Conservation (phyloP, 768 basidiomycete genomes). For the Auricularia sp. region DNA sequence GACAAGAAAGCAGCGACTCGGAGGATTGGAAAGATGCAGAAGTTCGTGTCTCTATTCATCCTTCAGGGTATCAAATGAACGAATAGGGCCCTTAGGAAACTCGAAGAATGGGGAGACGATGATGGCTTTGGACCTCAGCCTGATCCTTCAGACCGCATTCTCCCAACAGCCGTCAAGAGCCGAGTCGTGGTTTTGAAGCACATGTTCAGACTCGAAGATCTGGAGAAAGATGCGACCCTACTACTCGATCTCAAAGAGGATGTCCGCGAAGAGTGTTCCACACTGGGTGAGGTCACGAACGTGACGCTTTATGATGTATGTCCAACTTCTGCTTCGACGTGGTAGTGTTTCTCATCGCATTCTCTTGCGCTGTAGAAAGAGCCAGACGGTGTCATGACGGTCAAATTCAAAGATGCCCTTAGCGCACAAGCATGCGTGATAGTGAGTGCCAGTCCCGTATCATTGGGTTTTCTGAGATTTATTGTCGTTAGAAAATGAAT, state of each 20-base stretch:
- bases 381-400: slow-evolving; percentile 86
- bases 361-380: slow-evolving; percentile 83
- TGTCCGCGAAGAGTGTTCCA: slow-evolving; percentile 85
- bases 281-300: slow-evolving; percentile 89
- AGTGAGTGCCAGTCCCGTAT: slow-evolving; percentile 33
- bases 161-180: slow-evolving; percentile 31
- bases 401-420: slow-evolving; percentile 86
- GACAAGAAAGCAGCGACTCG: slow-evolving; percentile 70
- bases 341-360: not conserved
- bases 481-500: slow-evolving; percentile 86
- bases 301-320: slow-evolving; percentile 90
- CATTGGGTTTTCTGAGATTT: not conserved
- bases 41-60: slow-evolving; percentile 34
- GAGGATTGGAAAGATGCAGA: slow-evolving; percentile 79
- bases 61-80: too few relatives aligned
- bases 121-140: slow-evolving; percentile 76
- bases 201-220: slow-evolving; percentile 84
- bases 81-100: slow-evolving; percentile 55
- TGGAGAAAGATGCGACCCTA: slow-evolving; percentile 75
- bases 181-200: slow-evolving; percentile 88
- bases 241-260: slow-evolving; percentile 93
- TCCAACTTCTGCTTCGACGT: slow-evolving; percentile 6
- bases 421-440: slow-evolving; percentile 87
- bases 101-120: slow-evolving; percentile 89
- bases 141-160: slow-evolving; percentile 19